These are phyloP conservation scores for Cryptococcus sp. DNA, from an alignment of 1,284 basidiomycete genomes.

Conservation along the genomic window DNA sequence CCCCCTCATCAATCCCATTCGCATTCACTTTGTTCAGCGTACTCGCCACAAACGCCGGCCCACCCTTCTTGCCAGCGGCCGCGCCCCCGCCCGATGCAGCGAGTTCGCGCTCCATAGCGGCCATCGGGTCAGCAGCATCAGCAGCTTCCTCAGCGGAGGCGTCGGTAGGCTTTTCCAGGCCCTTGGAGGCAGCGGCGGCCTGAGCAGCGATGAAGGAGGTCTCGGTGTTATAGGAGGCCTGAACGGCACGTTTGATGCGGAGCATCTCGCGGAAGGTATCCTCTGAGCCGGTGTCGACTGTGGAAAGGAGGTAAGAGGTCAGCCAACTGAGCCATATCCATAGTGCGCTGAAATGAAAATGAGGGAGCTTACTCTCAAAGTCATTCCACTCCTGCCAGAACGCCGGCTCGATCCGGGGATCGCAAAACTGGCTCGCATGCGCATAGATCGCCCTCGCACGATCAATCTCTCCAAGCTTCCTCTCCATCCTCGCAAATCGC, in stretches of 20 bases:
- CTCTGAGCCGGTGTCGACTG: slow-evolving; percentile 89
- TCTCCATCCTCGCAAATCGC: slow-evolving; percentile 90
- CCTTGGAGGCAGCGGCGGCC: slow-evolving; percentile 61
- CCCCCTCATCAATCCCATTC: slow-evolving; percentile 34
- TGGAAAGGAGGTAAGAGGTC: slow-evolving; percentile 11
- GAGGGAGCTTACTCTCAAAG: slow-evolving; percentile 68
- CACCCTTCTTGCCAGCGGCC: slow-evolving; percentile 46
- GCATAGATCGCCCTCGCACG: slow-evolving; percentile 93
- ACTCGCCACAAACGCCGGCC: slow-evolving; percentile 64
- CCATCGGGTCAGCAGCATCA: slow-evolving; percentile 57
- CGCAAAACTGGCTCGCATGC: slow-evolving; percentile 97
- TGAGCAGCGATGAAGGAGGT: slow-evolving; percentile 78
- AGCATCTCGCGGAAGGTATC: slow-evolving; percentile 99
- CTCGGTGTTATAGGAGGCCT: slow-evolving; percentile 98
- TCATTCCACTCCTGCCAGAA: slow-evolving; percentile 98
- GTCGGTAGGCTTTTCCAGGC: slow-evolving; percentile 39
- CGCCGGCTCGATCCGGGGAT: slow-evolving; percentile 79
- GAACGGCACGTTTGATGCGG: slow-evolving; percentile 94
- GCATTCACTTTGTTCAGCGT: slow-evolving; percentile 41
- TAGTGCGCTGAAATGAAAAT: background rate
- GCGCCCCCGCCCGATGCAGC: slow-evolving; percentile 61
- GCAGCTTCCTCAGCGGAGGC: slow-evolving; percentile 44
- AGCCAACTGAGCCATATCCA: background rate
- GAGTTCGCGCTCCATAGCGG: slow-evolving; percentile 59
- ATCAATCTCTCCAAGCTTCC: slow-evolving; percentile 98